Conservation (phyloP, 2,329 filamentous ascomycete genomes). For the Reticulascus tulasneorum region DNA sequence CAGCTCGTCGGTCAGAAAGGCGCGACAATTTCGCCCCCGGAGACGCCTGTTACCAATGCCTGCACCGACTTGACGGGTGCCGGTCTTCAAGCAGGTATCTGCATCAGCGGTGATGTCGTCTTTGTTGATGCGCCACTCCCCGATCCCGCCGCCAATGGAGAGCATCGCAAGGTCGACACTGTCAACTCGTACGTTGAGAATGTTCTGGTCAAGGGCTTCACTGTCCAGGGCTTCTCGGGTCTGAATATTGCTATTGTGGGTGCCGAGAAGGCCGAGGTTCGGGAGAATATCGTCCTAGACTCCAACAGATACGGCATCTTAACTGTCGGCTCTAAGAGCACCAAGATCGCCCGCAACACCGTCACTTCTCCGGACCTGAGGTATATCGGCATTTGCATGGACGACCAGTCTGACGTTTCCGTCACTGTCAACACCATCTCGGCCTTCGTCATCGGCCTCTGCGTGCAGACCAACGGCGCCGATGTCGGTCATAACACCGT, state of each 20-base stretch:
- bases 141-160: constrained; percentile 17
- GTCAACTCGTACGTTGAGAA: constrained; percentile 22
- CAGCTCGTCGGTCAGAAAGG: constrained; percentile 24
- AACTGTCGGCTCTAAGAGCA: constrained; percentile 29
- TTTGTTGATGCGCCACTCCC: no score
- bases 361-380: constrained; percentile 16
- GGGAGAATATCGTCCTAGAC: constrained; percentile 23
- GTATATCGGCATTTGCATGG: constrained; percentile 31
- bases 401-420: constrained; percentile 24
- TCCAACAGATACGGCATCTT: constrained; percentile 27
- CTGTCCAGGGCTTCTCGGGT: constrained; percentile 25
- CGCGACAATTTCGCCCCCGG: constrained; percentile 22
- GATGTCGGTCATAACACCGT: constrained; percentile 28
- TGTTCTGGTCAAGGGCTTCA: constrained; percentile 28
- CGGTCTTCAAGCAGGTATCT: constrained; percentile 24
- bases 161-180: constrained; percentile 25
- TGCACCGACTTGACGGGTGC: constrained; percentile 26
- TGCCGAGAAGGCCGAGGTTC: constrained; percentile 21
- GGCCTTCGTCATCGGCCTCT: constrained; percentile 26
- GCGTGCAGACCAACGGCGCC: constrained; percentile 28
- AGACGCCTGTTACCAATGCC: no score
- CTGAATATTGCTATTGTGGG: constrained; percentile 32
- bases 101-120: constrained; percentile 26
- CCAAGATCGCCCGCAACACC: constrained; percentile 21
- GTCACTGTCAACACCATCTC: constrained; percentile 25